Percentiles rank a stretch among this genome's conserved stretches.
Evolutionary conservation across 2,329 filamentous ascomycete species (phyloP).

Genomic region (Cyphellophora europaea): DNA sequence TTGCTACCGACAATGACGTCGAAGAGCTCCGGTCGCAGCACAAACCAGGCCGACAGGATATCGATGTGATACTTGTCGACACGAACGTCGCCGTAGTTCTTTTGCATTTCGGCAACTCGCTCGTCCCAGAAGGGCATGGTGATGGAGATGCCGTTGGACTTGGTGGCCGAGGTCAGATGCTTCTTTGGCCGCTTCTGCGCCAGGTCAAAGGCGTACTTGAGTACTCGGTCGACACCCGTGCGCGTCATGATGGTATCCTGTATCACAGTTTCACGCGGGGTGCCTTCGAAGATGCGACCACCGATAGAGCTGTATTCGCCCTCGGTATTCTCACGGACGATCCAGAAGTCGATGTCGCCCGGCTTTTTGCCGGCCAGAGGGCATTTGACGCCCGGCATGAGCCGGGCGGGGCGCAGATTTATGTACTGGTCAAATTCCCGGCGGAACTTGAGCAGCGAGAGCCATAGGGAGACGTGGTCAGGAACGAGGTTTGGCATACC

Average conservation of each 20-base stretch:
- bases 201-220: constrained; percentile 96
- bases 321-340: constrained; percentile 99
- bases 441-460: constrained; percentile 46
- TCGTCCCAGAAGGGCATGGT: constrained; percentile 51
- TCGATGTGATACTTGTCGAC: constrained; percentile 97
- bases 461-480: constrained; percentile 49
- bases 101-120: constrained; percentile 59
- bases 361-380: constrained; percentile 37
- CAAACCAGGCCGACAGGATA: constrained; percentile 98
- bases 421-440: constrained; percentile 48
- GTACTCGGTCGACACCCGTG: constrained; percentile 86
- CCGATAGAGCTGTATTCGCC: constrained; percentile 94
- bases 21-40: constrained; percentile 89
- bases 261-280: constrained; percentile 70
- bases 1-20: constrained; percentile 97
- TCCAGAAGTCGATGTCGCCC: constrained; percentile 40
- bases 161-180: constrained; percentile 99
- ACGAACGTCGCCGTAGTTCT: constrained; percentile 89
- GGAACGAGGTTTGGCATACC: constrained; percentile 40
- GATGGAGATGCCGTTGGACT: constrained; percentile 97
- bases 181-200: constrained; percentile 84
- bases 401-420: constrained; percentile 45
- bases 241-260: constrained; percentile 92
- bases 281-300: constrained; percentile 17
- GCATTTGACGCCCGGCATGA: constrained; percentile 43